Conservation (phyloP, 495 filamentous ascomycete genomes). For the Tuber melanosporum region DNA sequence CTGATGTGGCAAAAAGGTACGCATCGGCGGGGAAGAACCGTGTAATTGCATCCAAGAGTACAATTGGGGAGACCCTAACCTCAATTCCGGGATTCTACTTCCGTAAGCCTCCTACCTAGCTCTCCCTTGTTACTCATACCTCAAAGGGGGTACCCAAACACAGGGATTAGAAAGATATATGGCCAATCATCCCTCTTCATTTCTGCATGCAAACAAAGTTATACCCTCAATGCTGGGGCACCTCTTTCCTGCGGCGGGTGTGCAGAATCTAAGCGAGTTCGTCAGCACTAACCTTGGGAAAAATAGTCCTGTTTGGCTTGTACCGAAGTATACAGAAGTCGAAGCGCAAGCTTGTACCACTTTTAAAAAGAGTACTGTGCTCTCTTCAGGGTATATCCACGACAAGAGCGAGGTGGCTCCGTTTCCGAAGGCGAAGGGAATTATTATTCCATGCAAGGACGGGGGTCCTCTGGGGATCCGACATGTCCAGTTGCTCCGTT, state of each 20-base stretch:
- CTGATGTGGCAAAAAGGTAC: neutral
- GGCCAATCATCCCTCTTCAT: too few species aligned
- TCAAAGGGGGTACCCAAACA: too few species aligned
- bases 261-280: neutral
- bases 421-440: neutral
- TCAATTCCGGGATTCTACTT: neutral
- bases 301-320: neutral
- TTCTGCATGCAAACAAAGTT: too few species aligned
- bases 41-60: neutral
- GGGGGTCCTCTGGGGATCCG: neutral
- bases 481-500: neutral
- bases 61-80: neutral
- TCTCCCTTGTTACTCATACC: neutral
- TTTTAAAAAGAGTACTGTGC: neutral
- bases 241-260: neutral
- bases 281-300: neutral
- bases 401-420: neutral
- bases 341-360: neutral
- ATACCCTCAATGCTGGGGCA: too few species aligned
- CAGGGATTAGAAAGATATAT: too few species aligned
- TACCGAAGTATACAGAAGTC: neutral
- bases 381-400: neutral
- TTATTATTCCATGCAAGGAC: neutral
- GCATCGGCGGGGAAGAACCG: neutral
- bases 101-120: neutral